These are phyloP conservation scores for Escallonia herrerae DNA, from an alignment of 129 eudicot species.

Conservation along the genomic window DNA sequence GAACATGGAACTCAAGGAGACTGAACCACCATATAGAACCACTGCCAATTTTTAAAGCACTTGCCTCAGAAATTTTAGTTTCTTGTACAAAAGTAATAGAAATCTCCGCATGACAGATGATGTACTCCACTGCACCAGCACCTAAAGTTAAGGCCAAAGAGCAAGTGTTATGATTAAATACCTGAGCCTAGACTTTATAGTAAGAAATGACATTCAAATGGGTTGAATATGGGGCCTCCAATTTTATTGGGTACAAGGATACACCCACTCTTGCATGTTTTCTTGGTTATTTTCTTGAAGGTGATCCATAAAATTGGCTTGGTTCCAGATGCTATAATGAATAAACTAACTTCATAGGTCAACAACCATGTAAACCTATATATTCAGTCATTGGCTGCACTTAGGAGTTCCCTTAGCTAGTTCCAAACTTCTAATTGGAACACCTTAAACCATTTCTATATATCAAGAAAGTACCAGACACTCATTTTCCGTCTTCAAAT, in stretches of 20 bases:
- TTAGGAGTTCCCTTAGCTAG: not conserved
- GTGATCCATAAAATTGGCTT: not conserved
- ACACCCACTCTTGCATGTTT: not conserved
- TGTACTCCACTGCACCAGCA: slow-evolving; percentile 82
- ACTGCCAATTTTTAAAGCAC: not conserved
- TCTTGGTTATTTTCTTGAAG: not conserved
- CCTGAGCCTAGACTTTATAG: not conserved
- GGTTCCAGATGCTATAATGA: not conserved
- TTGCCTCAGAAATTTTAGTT: slow-evolving; percentile 74
- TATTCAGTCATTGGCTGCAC: not conserved
- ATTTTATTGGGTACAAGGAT: not conserved
- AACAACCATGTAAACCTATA: not conserved
- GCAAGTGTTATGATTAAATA: not conserved
- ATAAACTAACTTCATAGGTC: not conserved
- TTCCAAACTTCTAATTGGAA: not conserved
- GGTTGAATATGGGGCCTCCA: not conserved
- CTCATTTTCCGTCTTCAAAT: no score
- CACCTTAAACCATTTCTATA: no score
- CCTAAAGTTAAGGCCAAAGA: slow-evolving; percentile 33
- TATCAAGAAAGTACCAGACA: no score
- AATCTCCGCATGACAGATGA: slow-evolving; percentile 78
- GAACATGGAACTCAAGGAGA: not conserved
- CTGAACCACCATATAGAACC: not conserved
- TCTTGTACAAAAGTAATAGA: slow-evolving; percentile 69
- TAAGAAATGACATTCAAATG: not conserved